Evolutionary conservation across 2,329 filamentous ascomycete genomes (phyloP), one percentile per base, ranked within the genome.

Genomic region (Talaromyces amestolkiae): DNA sequence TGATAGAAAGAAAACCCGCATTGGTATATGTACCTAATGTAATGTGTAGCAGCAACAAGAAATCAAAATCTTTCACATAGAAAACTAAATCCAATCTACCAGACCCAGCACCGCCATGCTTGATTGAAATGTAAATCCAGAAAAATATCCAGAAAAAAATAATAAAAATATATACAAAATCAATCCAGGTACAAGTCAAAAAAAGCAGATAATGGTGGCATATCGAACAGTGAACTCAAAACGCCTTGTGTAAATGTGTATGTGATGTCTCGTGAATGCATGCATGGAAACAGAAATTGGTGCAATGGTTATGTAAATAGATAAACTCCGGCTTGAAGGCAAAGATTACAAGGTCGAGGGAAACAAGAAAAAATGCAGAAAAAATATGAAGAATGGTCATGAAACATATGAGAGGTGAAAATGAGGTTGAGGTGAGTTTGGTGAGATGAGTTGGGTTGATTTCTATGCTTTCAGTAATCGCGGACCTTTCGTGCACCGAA

Each of bases 401-500:
- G 13, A 59, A 33, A 59, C 13, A 59, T 43, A 45, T 45, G 37
- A 59, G 37, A 33, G 13, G 3, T 37, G 33, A n/a, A 58, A 33
- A 13, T n/a, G 11, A 43, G 35, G 39, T 19, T 41, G 56, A 59
- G 37, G 11, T 43, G 56, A 41, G 35, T 27, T 58, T 17, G 8
- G 0, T 17, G 27, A 59, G 37, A 19, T 43, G 56, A 41, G 35
- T 27, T 27, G 17, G 8, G 1, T 17, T 43, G 22, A 27, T 31
- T 17, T 15, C 54, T 15, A 13, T 45, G 2, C 8, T 15, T 27
- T 63, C 45, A 66, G 31, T 62, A 77, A 19, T 70, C 71, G 56
- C 74, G 70, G 37, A 76, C 72, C 37, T 73, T 75, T 58, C 79
- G 71, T 17, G 80, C 75, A 58, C 79, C 78, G 65, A 82, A 81